Base-by-base conservation (phyloP, 352 stramenopile species). In the Blastocystis sp. region DNA sequence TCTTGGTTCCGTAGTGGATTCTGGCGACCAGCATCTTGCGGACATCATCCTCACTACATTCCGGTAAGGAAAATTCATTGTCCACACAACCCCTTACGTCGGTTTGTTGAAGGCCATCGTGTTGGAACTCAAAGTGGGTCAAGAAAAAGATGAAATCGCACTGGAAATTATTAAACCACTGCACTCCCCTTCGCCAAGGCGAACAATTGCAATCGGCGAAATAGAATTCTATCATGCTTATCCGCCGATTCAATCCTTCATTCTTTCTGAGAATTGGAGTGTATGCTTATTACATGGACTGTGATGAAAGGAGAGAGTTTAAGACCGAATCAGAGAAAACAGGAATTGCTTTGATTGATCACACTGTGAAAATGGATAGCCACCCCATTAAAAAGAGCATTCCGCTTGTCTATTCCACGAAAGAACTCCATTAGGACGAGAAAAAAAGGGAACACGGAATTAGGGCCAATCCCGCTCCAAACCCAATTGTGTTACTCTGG, bases 1-100 rank as follows among this genome's bases (percentile, higher is more conserved):
- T 99, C 91, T 94, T 95, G 90, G 97, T 99, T 90, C 97, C 97
- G 91, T 98, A 98, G 93, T 99, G 97, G 89, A 98, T 95, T 93
- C 98, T 95, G 84, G 97, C 97, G 91, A 95, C 96, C 91, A 99
- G 94, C 96, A 99, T 98, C 94, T 98, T 98, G 93, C 99, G 97
- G 93, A 99, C 98, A 93, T 99, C 97, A 91, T 99, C 96, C 93
- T 99, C 97, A 81, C 89, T 87, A 69, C 21, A 40, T 1, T 21
- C 54, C 38, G 89, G 48, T n/a, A 59, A 48, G 48, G 59, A 60
- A 34, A 21, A 78, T 57, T 7, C 48, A 77, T 21, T 76, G 1
- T 14, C 7, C 9, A 82, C 19, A 52, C 40, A 80, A 17, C 40
- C 4, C 76, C 24, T 11, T 87, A 74, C 61, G 45, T 76, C 14